Conservation (phyloP, 139 green algal species). For the Chlorella sp. region DNA sequence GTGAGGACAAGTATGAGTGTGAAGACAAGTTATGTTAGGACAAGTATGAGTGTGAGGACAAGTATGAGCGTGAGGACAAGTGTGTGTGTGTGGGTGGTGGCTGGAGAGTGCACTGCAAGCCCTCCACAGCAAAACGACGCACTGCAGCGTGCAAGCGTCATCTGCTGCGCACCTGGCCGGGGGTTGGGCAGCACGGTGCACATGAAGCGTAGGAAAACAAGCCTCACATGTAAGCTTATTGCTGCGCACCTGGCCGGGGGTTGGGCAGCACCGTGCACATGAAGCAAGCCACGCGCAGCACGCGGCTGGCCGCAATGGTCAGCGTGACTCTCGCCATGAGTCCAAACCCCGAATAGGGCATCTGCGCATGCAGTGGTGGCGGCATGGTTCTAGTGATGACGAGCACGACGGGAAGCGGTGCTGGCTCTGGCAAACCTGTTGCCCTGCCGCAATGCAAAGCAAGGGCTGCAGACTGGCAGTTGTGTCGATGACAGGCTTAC, state of each 20-base stretch:
- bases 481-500: background rate
- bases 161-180: no score
- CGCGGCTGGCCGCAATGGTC: slow-evolving; percentile 50
- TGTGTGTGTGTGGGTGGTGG: no score
- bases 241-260: no score
- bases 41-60: no score
- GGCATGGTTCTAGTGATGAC: background rate
- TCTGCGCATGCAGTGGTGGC: slow-evolving; percentile 24
- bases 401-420: background rate
- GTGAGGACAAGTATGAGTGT: no score
- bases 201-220: no score
- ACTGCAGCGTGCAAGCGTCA: no score
- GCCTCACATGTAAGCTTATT: no score
- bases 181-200: slow-evolving; percentile 74
- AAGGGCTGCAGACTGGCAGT: background rate
- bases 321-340: slow-evolving; percentile 57
- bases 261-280: slow-evolving; percentile 77
- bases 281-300: slow-evolving; percentile 60
- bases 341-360: slow-evolving; percentile 77
- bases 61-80: no score
- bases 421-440: background rate
- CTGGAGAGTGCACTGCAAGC: no score
- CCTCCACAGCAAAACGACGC: no score
- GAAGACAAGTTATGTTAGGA: no score
- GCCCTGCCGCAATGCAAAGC: background rate